A percentile compares a stretch with the other conserved stretches of the same genome.
Evolutionary conservation across 2,329 filamentous ascomycete genomes (phyloP).

Genomic region (Teratosphaeria pseudoeucalypti): DNA sequence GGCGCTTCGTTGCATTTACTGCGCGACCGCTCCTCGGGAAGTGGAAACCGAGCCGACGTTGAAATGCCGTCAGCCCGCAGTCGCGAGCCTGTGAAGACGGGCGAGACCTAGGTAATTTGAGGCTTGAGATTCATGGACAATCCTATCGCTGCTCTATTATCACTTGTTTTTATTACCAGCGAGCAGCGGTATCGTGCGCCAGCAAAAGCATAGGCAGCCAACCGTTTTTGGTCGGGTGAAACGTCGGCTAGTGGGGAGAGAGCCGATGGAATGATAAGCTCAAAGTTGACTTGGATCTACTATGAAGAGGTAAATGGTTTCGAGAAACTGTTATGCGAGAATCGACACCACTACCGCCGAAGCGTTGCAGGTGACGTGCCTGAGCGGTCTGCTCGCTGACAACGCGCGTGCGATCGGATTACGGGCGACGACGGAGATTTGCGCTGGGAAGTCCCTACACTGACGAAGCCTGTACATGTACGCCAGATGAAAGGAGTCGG

Average conservation of each 20-base stretch:
- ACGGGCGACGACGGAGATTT: background rate
- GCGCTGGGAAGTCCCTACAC: background rate
- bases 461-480: background rate
- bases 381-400: background rate
- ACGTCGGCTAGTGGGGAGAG: background rate
- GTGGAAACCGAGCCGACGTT: background rate
- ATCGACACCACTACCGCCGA: background rate
- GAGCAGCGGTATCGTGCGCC: background rate
- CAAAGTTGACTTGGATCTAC: background rate
- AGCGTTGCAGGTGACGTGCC: background rate
- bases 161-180: too few species aligned
- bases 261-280: background rate
- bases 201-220: background rate
- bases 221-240: background rate
- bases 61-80: background rate
- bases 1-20: background rate
- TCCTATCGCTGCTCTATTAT: background rate
- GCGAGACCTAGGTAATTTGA: background rate
- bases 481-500: background rate
- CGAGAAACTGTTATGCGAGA: background rate
- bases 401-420: background rate
- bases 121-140: background rate
- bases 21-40: background rate
- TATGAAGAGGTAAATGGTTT: background rate
- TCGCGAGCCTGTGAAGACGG: background rate